Conservation (phyloP, 2,329 filamentous ascomycete species). For the Fusarium xyrophilum region DNA sequence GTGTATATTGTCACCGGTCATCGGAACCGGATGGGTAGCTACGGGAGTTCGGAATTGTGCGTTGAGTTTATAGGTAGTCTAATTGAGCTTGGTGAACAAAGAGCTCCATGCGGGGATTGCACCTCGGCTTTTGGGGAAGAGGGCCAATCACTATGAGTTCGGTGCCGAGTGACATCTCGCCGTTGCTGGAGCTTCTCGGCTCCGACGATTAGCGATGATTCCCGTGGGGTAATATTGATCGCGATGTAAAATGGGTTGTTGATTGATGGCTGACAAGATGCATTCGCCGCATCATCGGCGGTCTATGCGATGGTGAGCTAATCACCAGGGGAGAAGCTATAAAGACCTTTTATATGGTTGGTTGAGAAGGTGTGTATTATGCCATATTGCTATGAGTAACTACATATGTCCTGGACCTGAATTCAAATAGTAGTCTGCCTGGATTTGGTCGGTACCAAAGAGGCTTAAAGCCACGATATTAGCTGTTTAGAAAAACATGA, state of each 20-base stretch:
- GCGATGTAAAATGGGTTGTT: not conserved
- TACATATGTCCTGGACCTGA: not conserved
- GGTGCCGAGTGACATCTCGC: conserved; percentile 29
- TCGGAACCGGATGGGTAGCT: conserved; percentile 24
- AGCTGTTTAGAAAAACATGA: not conserved
- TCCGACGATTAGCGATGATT: conserved; percentile 12
- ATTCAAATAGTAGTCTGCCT: not conserved
- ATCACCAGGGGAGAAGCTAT: not conserved
- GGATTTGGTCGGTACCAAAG: not conserved
- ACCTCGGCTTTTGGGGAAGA: conserved; percentile 21
- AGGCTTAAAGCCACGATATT: not conserved
- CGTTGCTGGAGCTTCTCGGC: conserved; percentile 14
- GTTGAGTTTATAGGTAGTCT: conserved; percentile 1
- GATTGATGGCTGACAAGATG: not conserved
- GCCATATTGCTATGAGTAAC: not conserved
- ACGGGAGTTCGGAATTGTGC: not conserved
- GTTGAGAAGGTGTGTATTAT: not conserved
- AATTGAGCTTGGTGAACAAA: conserved; percentile 3
- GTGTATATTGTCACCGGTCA: conserved; percentile 11
- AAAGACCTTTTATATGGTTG: not conserved
- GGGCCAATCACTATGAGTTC: conserved; percentile 16
- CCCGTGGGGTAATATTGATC: not conserved
- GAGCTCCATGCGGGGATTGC: conserved; percentile 19
- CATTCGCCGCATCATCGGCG: conserved; percentile 4
- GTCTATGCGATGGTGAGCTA: not conserved